A percentile compares a stretch with the other conserved stretches of the same genome.
Evolutionary conservation across 1,139 yeast species (phyloP).

Genomic region (Debaryomycetaceae sp.): DNA sequence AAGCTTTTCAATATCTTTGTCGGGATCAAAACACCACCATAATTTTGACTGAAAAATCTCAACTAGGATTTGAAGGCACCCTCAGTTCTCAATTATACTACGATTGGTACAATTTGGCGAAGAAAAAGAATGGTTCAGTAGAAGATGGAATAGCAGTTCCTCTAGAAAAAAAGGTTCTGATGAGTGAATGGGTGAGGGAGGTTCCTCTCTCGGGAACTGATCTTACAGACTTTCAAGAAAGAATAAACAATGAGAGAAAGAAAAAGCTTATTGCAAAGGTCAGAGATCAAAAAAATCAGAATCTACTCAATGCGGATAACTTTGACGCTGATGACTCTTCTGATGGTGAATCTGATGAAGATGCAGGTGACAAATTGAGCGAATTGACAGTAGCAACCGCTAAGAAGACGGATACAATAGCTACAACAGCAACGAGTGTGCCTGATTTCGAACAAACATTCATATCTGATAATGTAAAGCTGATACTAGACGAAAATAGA

Average conservation of each 20-base stretch:
- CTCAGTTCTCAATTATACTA: constrained; percentile 41
- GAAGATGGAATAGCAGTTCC: constrained; percentile 62
- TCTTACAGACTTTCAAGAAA: constrained; percentile 43
- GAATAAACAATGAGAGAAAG: constrained; percentile 40
- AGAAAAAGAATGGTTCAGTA: constrained; percentile 32
- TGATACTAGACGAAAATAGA: constrained; percentile 34
- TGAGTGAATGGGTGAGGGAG: constrained; percentile 39
- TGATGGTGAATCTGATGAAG: constrained; percentile 34
- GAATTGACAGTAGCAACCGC: constrained; percentile 6
- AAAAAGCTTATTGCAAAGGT: constrained; percentile 51
- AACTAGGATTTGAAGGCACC: constrained; percentile 24
- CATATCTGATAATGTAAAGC: constrained; percentile 37
- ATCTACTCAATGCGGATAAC: constrained; percentile 45
- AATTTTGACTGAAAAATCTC: constrained; percentile 64
- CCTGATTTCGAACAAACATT: constrained; percentile 43
- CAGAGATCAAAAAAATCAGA: constrained; percentile 53
- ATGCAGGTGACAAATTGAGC: constrained; percentile 10
- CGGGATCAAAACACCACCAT: constrained; percentile 64
- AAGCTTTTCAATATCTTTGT: constrained; percentile 57
- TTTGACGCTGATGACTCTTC: constrained; percentile 36
- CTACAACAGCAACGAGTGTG: constrained; percentile 8
- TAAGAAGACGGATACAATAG: constrained; percentile 5
- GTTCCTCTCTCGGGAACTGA: constrained; percentile 51
- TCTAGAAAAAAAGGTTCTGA: constrained; percentile 35
- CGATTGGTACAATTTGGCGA: constrained; percentile 53